Evolutionary conservation across 257 asterid species (phyloP), one percentile per base, ranked within the genome.

Genomic region (Fraxinus pennsylvanica): DNA sequence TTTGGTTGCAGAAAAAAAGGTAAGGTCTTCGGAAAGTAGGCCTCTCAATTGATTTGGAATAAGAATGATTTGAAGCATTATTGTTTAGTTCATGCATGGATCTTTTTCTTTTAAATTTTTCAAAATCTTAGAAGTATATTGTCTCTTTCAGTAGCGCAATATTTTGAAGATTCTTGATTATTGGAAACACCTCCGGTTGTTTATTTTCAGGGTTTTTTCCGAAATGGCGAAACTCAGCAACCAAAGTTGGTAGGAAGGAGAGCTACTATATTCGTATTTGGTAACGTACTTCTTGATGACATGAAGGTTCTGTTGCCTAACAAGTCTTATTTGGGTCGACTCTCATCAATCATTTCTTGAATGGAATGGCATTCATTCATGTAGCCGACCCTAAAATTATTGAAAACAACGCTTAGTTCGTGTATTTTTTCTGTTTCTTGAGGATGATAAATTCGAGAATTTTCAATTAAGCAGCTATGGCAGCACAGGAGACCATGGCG

Each of bases 401-500:
- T 50, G 14, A 10, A 50, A 41, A 22, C 59, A 38, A 59, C 2
- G 38, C 1, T 22, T 35, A 33, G 9, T 74, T 8, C 39, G 39
- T 36, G 39, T 36, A 25, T 36, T 39, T 39, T 39, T 39, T 52
- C 6, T 50, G 59, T 15, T 52, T 52, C 1, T 52, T 50, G n/a
- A 50, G n/a, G 57, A 47, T 14, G 7, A 36, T 36, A 36, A 15
- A 50, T 50, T 50, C n/a, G n/a, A 50, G 19, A 17, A 50, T 12
- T 57, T 29, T 21, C 32, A 36, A n/a, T 36, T 45, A 30, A 83
- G 86, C 89, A 90, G 93, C 84, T 35, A 80, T 86, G 80, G 83
- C 83, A 47, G 82, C 85, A 4, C 76, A 87, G 67, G 92, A 90
- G 81, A 86, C 84, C 14, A 84, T 85, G 91, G 83, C 93, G 13